Base-by-base conservation (phyloP, 192 early-diverging fungal species). In the Gaertneriomyces sp. region DNA sequence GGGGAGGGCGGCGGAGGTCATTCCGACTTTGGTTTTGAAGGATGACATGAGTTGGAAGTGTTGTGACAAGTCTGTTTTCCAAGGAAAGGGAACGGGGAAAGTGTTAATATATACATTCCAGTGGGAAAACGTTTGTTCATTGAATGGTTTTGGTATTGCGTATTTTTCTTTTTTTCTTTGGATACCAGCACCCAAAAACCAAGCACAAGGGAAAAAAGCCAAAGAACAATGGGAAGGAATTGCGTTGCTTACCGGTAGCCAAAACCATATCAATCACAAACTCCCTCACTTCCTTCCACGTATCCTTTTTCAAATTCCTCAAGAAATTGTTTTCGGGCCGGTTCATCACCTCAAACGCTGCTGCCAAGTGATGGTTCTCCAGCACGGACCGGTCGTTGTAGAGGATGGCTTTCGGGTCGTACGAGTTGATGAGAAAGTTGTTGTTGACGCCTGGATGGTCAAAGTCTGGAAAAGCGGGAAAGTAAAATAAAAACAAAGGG, bases 371-470 rank as follows among this genome's bases (percentile, higher is more conserved):
- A 65, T 82, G 78, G 49, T 79, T 80, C 58, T 85, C 83, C 6
- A 85, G 69, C 5, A 85, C 77, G 1, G 80, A 72, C 47, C 75
- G 68, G 60, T 85, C 83, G 58, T 85, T 85, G 65, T 85, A 85
- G 38, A 82, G 57, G 19, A 83, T 66, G 0, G 83, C 79, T 43
- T 69, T 51, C n/a, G 60, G 41, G 61, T 80, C 74, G 42, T 42
- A 61, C 1, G 76, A 81, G 4, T 62, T 65, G 11, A 77, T 55
- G 11, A 85, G 61, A 66, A 81, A 85, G 40, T 72, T 72, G 68
- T 85, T 85, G 55, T 73, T 81, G 54, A 77, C 44, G 16, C 84
- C 84, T 4, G 84, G 84, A 56, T 85, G 83, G 57, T 85, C 83
- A 45, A 76, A 68, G 60, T 85, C 81, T 74, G 55, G 12, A 49